These are phyloP conservation scores for Anethum foeniculum DNA, from an alignment of 140 eudicot genomes.

Conservation along the genomic window DNA sequence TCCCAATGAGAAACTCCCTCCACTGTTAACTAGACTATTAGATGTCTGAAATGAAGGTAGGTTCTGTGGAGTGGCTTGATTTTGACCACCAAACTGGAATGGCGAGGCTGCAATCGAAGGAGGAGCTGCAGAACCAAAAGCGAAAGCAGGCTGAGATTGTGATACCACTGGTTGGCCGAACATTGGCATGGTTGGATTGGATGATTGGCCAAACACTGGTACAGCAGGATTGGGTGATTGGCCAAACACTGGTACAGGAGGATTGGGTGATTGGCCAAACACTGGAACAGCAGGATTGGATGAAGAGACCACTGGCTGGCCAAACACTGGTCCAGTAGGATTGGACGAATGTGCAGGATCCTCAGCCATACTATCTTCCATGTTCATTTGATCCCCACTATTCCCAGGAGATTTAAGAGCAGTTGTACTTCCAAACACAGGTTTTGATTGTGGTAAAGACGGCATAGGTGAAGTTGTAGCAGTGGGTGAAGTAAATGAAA, in stretches of 20 bases:
- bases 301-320: conserved; percentile 30
- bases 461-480: conserved; percentile 25
- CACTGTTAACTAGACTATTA: conserved; percentile 42
- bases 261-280: conserved; percentile 36
- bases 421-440: conserved; percentile 43
- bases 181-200: conserved; percentile 35
- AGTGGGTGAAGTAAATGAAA: conserved; percentile 36
- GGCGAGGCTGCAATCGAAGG: conserved; percentile 28
- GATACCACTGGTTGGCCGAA: conserved; percentile 42
- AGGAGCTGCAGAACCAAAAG: conserved; percentile 47
- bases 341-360: conserved; percentile 63
- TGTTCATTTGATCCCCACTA: conserved; percentile 63
- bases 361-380: conserved; percentile 99
- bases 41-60: conserved; percentile 49
- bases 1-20: conserved; percentile 83
- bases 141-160: conserved; percentile 38
- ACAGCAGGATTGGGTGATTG: conserved; percentile 40
- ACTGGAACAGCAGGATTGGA: conserved; percentile 8
- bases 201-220: conserved; percentile 24
- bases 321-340: conserved; percentile 39
- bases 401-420: conserved; percentile 25
- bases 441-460: conserved; percentile 26
- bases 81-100: conserved; percentile 54
- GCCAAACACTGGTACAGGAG: conserved; percentile 40
- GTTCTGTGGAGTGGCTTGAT: conserved; percentile 35